Percentiles rank a stretch among this genome's conserved stretches.
phyloP scores from a whole-genome alignment of 2,329 filamentous ascomycete species.

The Fusarium chuoi region DNA sequence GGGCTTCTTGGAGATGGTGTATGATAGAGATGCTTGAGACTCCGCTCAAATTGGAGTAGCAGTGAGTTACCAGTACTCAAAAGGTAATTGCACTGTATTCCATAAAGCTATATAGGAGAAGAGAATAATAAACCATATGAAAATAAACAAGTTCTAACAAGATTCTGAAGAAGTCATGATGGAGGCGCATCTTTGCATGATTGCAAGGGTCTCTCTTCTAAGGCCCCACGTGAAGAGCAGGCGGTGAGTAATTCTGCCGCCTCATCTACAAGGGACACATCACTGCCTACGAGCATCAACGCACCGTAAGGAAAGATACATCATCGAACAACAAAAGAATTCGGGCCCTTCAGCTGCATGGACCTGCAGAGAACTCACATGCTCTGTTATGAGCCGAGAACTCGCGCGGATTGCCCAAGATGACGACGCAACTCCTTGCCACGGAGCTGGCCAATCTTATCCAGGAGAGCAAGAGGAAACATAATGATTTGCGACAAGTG shows the following conservation, averaged over 20 bases:
- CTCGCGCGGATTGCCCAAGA: conserved; percentile 57
- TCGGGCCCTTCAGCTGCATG: conserved; percentile 41
- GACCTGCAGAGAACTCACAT: conserved; percentile 33
- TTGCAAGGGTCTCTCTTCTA: conserved; percentile 1
- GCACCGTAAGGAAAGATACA: conserved; percentile 20
- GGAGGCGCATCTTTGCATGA: neutral
- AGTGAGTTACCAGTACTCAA: neutral
- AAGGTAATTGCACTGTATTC: neutral
- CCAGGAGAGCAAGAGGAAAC: conserved; percentile 95
- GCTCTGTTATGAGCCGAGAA: conserved; percentile 41
- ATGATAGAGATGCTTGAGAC: neutral
- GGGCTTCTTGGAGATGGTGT: too few species aligned
- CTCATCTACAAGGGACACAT: conserved; percentile 47
- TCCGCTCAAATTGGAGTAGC: too few species aligned
- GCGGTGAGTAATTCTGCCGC: conserved; percentile 47
- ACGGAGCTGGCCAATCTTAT: conserved; percentile 91
- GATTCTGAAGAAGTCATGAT: conserved; percentile 9
- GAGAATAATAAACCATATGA: neutral
- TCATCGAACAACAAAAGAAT: conserved; percentile 28
- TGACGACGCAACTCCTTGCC: conserved; percentile 91
- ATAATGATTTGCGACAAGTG: conserved; percentile 87
- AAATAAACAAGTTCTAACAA: neutral
- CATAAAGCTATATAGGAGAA: neutral
- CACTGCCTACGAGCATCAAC: conserved; percentile 40
- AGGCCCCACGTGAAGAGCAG: conserved; percentile 40